Conservation (phyloP, 2,329 filamentous ascomycete genomes). For the Colletotrichum sp. region DNA sequence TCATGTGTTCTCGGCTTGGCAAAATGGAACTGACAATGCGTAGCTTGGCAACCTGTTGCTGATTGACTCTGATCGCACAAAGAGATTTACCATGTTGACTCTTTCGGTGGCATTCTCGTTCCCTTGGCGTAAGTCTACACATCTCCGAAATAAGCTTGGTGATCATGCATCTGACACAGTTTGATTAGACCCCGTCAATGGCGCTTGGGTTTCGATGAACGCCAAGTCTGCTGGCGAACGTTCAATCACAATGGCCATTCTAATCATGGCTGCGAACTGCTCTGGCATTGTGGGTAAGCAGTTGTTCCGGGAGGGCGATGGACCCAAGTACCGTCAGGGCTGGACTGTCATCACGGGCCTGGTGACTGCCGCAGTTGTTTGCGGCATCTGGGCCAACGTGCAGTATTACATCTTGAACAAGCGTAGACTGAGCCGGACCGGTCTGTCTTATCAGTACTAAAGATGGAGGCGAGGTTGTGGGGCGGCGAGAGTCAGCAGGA, state of each 20-base stretch:
- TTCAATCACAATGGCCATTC: constrained; percentile 35
- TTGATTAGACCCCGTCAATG: constrained; percentile 27
- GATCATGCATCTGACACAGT: neutral
- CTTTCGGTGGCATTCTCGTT: constrained; percentile 29
- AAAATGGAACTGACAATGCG: neutral
- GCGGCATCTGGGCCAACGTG: constrained; percentile 16
- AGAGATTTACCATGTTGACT: constrained; percentile 32
- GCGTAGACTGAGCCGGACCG: neutral
- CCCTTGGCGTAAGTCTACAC: constrained; percentile 32
- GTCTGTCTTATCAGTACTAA: constrained; percentile 11
- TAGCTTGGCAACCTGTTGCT: constrained; percentile 17
- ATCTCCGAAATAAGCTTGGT: neutral
- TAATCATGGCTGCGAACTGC: constrained; percentile 37
- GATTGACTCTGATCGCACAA: neutral
- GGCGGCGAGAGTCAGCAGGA: neutral
- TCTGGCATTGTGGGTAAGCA: constrained; percentile 34
- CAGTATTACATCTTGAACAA: constrained; percentile 21
- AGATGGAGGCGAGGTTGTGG: neutral
- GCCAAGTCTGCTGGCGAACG: constrained; percentile 31
- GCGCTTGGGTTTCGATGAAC: constrained; percentile 35
- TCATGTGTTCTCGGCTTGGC: neutral
- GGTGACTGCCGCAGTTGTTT: neutral
- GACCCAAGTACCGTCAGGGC: constrained; percentile 31
- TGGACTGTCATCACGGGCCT: constrained; percentile 31
- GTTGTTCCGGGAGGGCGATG: constrained; percentile 34